Conservation (phyloP, 768 basidiomycete species). For the Lentinula raphanica region DNA sequence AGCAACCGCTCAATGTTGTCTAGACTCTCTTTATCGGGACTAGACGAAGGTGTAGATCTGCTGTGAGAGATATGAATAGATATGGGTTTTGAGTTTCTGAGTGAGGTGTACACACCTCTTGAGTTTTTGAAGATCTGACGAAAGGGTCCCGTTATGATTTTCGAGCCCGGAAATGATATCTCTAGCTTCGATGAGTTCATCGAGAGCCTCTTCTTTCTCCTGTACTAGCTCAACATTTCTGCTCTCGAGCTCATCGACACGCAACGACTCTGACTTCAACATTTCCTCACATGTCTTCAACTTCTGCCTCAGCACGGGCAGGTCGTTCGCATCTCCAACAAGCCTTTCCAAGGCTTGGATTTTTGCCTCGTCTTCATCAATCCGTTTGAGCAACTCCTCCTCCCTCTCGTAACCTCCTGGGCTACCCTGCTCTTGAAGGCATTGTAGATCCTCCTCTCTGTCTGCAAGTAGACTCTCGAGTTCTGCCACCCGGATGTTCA, state of each 20-base stretch:
- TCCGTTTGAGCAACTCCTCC: constrained; percentile 53
- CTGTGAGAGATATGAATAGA: background rate
- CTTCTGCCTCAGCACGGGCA: constrained; percentile 34
- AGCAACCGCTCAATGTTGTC: constrained; percentile 52
- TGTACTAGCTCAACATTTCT: constrained; percentile 39
- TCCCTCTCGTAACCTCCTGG: constrained; percentile 39
- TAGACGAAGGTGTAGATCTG: background rate
- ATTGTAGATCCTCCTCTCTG: constrained; percentile 55
- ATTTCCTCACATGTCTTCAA: constrained; percentile 33
- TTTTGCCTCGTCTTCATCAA: constrained; percentile 71
- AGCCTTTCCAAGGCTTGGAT: constrained; percentile 52
- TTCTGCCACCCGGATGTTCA: constrained; percentile 38
- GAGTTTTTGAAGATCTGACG: constrained; percentile 13
- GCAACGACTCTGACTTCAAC: constrained; percentile 38
- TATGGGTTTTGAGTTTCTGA: no score
- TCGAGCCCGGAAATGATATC: constrained; percentile 24
- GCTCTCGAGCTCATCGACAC: constrained; percentile 34
- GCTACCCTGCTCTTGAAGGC: constrained; percentile 34
- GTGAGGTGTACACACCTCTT: constrained; percentile 8
- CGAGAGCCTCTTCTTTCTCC: constrained; percentile 49
- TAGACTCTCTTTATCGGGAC: constrained; percentile 26
- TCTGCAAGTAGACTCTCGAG: constrained; percentile 42
- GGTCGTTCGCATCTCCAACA: constrained; percentile 34
- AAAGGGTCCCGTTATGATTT: constrained; percentile 20
- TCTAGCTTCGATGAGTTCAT: constrained; percentile 35